Base-by-base conservation (phyloP, 352 stramenopile genomes). In the Blastocystis sp. region DNA sequence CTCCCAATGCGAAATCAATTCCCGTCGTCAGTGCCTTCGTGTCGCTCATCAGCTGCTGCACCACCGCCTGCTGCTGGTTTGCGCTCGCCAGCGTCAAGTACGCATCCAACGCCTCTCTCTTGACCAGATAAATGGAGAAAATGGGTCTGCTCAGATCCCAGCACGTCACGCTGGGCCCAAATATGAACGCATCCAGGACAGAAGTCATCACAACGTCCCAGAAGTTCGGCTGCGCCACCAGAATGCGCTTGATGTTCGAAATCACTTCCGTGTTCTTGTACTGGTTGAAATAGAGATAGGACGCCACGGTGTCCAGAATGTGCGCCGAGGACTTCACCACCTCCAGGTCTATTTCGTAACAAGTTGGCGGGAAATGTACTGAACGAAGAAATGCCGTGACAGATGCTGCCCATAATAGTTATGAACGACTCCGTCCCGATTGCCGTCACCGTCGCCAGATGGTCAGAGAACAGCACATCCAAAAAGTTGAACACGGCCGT, bases 281-380 rank as follows among this genome's bases (percentile, higher is more conserved):
- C 24, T 84, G 74, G 61, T 84, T 84, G 17, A 84, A 48, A 84
- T 84, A 84, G 14, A 84, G 40, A 48, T 84, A 84, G 11, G 52
- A 54, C n/a, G 74, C 74, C 9, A 84, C 74, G 24, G 38, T 34
- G 19, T 68, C 57, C 14, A 84, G 74, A 45, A 84, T 84, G 14
- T 59, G 59, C 40, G 74, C 19, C 11, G 24, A 84, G 2, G 48
- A 21, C 34, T 45, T 66, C 10, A 84, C 74, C 14, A 84, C 74
- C 60, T 84, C 74, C 7, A 28, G n/a, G 28, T 76, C 66, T 76
- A 76, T 21, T 4, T 28, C 42, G 28, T 57, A 57, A 17, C 24
- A 17, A 34, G 19, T 3, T 34, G 7, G 38, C 1, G 42, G 34
- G 48, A 42, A 42, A 52, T 45, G 21, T 21, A 69, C 74, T 84